phyloP scores from a whole-genome alignment of 2,329 filamentous ascomycete species.

The Aspergillus flavus region DNA sequence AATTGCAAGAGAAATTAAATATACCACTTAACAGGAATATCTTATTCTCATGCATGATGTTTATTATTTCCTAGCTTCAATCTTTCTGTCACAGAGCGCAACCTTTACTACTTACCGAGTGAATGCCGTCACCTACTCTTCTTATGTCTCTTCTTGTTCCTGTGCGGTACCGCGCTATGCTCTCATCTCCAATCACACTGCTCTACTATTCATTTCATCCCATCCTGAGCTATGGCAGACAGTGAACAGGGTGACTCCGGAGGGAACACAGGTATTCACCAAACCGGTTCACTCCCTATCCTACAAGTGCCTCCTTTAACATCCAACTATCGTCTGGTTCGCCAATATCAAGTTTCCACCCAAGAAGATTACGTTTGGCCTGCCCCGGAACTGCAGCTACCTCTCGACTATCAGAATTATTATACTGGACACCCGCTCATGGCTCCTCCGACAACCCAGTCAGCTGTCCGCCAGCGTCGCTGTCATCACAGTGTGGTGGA shows the following conservation, averaged over 20 bases:
- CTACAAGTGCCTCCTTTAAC: conserved; percentile 6
- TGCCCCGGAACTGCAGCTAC: neutral
- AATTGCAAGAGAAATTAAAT: neutral
- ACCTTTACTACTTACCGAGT: neutral
- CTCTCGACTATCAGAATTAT: neutral
- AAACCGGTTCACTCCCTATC: neutral
- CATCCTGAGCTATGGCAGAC: conserved; percentile 3
- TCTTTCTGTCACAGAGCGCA: neutral
- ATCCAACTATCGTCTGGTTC: neutral
- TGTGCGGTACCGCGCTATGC: too few relatives aligned
- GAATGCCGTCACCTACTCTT: neutral
- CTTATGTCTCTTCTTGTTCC: neutral
- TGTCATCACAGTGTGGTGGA: conserved; percentile 65
- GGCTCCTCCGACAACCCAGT: neutral
- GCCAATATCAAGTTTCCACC: neutral
- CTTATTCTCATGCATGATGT: neutral
- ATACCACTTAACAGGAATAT: neutral
- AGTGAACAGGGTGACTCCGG: neutral
- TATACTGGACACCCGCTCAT: conserved; percentile 1
- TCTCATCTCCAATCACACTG: neutral
- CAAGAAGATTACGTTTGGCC: neutral
- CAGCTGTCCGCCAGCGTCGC: neutral
- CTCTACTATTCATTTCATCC: neutral
- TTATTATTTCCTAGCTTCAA: neutral
- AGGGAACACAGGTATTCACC: neutral